These are phyloP conservation scores for Coccomyxa subellipsoidea DNA, from an alignment of 163 green algal species.

Conservation along the genomic window DNA sequence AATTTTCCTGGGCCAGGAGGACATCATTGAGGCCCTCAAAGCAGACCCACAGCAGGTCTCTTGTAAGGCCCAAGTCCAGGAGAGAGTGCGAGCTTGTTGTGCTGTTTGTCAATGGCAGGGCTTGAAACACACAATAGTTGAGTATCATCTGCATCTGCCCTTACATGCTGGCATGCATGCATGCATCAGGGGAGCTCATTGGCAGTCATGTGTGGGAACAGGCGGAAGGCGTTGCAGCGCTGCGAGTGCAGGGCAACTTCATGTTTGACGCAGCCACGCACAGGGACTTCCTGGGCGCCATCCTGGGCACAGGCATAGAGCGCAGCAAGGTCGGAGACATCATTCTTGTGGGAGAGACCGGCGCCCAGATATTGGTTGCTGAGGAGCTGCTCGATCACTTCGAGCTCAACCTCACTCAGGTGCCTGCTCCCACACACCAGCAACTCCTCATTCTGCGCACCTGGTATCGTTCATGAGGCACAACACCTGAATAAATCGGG, in stretches of 20 bases:
- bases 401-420: slow-evolving; percentile 58
- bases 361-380: slow-evolving; percentile 71
- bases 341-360: slow-evolving; percentile 72
- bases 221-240: slow-evolving; percentile 30
- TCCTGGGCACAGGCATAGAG: slow-evolving; percentile 74
- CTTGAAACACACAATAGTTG: too few species aligned
- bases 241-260: slow-evolving; percentile 72
- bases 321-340: slow-evolving; percentile 78
- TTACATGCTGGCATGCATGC: too few species aligned
- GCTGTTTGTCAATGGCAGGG: neutral
- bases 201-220: slow-evolving; percentile 4
- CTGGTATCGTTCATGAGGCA: too few species aligned
- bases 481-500: too few species aligned
- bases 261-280: slow-evolving; percentile 82
- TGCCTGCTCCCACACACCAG: too few species aligned
- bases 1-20: neutral
- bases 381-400: slow-evolving; percentile 73
- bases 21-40: neutral
- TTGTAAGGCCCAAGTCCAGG: neutral
- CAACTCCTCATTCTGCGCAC: too few species aligned
- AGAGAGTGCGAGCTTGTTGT: neutral
- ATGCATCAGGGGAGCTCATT: neutral
- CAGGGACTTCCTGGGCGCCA: slow-evolving; percentile 77
- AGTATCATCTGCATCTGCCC: too few species aligned
- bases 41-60: neutral